Percentiles rank a stretch among this genome's conserved stretches.
phyloP scores from a whole-genome alignment of 108 stramenopile species.

The Nitzschia palea region DNA sequence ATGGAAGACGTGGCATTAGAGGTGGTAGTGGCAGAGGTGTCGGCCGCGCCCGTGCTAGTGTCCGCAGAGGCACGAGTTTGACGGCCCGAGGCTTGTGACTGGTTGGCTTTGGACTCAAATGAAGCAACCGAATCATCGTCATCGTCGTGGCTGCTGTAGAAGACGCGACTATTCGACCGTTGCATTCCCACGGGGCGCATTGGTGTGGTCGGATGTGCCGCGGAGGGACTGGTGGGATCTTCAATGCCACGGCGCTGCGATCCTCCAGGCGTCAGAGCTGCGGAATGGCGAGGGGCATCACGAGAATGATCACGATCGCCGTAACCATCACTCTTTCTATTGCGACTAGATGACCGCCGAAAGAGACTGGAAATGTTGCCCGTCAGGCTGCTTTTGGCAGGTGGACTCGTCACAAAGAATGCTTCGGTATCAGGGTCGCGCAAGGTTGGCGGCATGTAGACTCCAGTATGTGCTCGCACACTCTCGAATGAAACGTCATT shows the following conservation, averaged over 20 bases:
- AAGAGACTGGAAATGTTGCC: slow-evolving; percentile 42
- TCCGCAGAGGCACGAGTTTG: background rate
- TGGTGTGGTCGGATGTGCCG: background rate
- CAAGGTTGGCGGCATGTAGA: too few relatives aligned
- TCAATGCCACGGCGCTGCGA: background rate
- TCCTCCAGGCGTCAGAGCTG: background rate
- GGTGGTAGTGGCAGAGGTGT: background rate
- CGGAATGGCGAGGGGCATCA: background rate
- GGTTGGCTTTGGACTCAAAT: slow-evolving; percentile 22
- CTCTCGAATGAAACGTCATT: too few relatives aligned
- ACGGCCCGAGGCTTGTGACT: background rate
- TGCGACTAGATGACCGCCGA: slow-evolving; percentile 24
- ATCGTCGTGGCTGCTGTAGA: slow-evolving; percentile 31
- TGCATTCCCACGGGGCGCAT: too few relatives aligned
- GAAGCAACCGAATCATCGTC: slow-evolving; percentile 44
- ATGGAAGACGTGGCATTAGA: slow-evolving; percentile 9
- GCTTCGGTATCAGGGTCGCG: too few relatives aligned
- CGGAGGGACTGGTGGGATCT: background rate
- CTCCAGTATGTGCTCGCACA: too few relatives aligned
- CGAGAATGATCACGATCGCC: background rate
- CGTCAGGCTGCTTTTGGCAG: slow-evolving; percentile 25
- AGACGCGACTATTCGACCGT: slow-evolving; percentile 21
- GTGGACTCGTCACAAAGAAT: background rate
- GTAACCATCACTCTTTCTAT: background rate
- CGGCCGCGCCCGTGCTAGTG: background rate